phyloP scores from a whole-genome alignment of 192 early-diverging fungal genomes.

The Pilaira anomala region DNA sequence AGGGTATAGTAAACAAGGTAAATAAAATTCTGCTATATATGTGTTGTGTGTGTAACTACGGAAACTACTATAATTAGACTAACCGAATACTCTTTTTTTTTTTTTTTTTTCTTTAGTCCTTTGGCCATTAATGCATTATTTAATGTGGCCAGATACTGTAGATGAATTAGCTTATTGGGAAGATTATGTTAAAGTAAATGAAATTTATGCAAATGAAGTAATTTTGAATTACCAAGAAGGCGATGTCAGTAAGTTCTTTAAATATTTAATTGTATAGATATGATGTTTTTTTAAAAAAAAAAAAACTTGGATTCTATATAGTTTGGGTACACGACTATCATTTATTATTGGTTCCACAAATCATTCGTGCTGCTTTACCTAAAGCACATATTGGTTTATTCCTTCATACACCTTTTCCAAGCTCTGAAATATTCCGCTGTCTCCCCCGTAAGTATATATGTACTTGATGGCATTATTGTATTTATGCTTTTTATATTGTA shows the following conservation, averaged over 20 bases:
- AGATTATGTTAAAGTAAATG: constrained; percentile 80
- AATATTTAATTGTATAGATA: constrained; percentile 23
- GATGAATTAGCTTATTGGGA: constrained; percentile 66
- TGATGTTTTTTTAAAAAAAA: neutral
- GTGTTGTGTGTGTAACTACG: neutral
- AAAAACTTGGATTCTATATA: neutral
- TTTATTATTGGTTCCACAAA: constrained; percentile 83
- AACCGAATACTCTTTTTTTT: constrained; percentile 2
- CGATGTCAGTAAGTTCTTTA: constrained; percentile 63
- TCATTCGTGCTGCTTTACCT: constrained; percentile 79
- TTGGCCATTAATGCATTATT: constrained; percentile 95
- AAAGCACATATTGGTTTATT: constrained; percentile 89
- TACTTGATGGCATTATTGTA: neutral
- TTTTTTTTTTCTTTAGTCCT: constrained; percentile 54
- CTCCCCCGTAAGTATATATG: constrained; percentile 57
- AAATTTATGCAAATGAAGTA: constrained; percentile 72
- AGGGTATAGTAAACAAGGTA: constrained; percentile 94
- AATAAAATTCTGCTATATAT: too few relatives aligned
- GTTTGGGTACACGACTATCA: constrained; percentile 99
- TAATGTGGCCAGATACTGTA: constrained; percentile 77
- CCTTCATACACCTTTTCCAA: constrained; percentile 95
- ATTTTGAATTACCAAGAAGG: constrained; percentile 68
- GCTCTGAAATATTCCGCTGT: constrained; percentile 94
- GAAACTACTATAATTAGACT: constrained; percentile 1
- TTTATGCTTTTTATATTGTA: neutral